Evolutionary conservation across 257 asterid genomes (phyloP), one percentile per base, ranked within the genome.

Genomic region (Cynanchum wilfordii): DNA sequence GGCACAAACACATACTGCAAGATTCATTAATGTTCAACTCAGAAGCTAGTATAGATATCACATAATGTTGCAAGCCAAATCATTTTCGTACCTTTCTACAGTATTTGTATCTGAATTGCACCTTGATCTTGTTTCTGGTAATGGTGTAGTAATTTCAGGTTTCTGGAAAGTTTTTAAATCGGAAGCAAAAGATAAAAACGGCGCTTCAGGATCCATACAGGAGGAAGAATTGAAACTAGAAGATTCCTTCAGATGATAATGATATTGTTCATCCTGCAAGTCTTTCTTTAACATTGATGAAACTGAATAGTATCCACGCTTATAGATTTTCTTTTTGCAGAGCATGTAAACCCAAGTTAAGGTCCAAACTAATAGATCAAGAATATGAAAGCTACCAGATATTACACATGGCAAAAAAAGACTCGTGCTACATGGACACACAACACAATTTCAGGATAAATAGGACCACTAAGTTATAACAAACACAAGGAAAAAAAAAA

Each of bases 171-270:
- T 80, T 75, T 84, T 81, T 54, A 87, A 87, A 79, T 68, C 86
- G 80, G 86, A 81, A 83, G 89, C 87, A 78, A 93, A 93, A 22
- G 93, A 85, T 78, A 93, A 77, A 65, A 93, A 83, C 74, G 86
- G 83, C 29, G 89, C 79, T 81, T 89, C 93, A 60, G 82, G 78
- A 67, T 83, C 95, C 52, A 77, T 82, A 79, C 77, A 76, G 62
- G 88, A 81, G 73, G 90, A 79, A 58, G 91, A 72, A 72, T 72
- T 90, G 70, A 78, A 79, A 52, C 62, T 52, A 44, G 88, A 86
- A 44, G 90, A 77, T 76, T 80, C 87, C 86, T 83, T 84, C 24
- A 85, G 77, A 76, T 67, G 76, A 51, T 62, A 55, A 52, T 66
- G 86, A 70, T 87, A 74, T 72, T 80, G 88, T 75, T 82, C 87